Percentiles rank a stretch among this genome's conserved stretches.
Conservation (phyloP, 805 yeast species). For the Kodamaea neixiangensis region DNA sequence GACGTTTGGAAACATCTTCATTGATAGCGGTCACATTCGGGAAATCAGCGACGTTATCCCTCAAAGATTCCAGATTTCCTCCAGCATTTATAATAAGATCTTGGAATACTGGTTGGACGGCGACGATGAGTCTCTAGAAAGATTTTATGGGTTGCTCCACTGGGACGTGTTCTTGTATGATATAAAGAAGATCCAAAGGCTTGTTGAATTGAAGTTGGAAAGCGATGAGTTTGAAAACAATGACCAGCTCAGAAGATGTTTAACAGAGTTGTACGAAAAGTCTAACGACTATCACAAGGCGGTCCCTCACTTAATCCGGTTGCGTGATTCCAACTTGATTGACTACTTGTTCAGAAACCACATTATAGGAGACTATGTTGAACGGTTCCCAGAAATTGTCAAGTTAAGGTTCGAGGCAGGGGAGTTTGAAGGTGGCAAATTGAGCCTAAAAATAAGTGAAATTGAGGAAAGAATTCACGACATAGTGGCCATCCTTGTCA, state of each 20-base stretch:
- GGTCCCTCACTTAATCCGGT: conserved; percentile 57
- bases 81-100: conserved; percentile 40
- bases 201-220: conserved; percentile 50
- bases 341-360: conserved; percentile 64
- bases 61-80: conserved; percentile 31
- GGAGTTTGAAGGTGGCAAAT: conserved; percentile 28
- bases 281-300: conserved; percentile 63
- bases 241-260: conserved; percentile 37
- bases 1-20: conserved; percentile 56
- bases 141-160: conserved; percentile 45
- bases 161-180: conserved; percentile 66
- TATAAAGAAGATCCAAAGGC: conserved; percentile 39
- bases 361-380: conserved; percentile 51
- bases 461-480: conserved; percentile 43
- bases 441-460: conserved; percentile 40
- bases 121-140: conserved; percentile 17
- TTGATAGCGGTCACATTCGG: conserved; percentile 46
- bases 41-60: conserved; percentile 63
- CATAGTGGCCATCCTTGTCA: conserved; percentile 57
- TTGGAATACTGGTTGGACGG: conserved; percentile 47
- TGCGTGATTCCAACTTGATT: conserved; percentile 57
- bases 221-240: conserved; percentile 16
- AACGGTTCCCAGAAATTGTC: conserved; percentile 54
- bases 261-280: conserved; percentile 57
- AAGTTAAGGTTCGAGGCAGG: conserved; percentile 38